Percentiles rank a stretch among this genome's conserved stretches.
phyloP scores from a whole-genome alignment of 257 asterid species.

The Przewalskia tangutica region DNA sequence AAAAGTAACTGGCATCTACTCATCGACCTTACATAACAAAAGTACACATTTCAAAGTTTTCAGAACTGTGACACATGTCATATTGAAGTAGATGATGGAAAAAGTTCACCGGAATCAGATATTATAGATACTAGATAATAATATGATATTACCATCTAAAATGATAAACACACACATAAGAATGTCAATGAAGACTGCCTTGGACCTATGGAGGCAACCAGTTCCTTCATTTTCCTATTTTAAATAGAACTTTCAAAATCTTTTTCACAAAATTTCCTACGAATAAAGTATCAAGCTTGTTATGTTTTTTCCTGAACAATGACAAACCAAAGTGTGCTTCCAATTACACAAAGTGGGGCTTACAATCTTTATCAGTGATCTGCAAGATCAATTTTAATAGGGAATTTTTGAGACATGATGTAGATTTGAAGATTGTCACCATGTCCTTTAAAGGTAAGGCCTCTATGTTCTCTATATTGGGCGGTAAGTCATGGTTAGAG shows the following conservation, averaged over 20 bases:
- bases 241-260: not conserved
- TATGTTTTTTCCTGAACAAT: not conserved
- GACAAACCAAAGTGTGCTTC: not conserved
- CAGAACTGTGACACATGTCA: too few species aligned
- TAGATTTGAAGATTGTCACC: conserved; percentile 27
- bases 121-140: too few species aligned
- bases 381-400: conserved; percentile 29
- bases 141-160: too few species aligned
- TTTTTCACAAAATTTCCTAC: not conserved
- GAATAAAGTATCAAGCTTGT: not conserved
- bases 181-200: not conserved
- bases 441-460: conserved; percentile 38
- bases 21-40: too few species aligned
- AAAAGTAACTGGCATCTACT: too few species aligned
- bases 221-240: not conserved
- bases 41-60: too few species aligned
- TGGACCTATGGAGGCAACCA: not conserved
- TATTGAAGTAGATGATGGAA: too few species aligned
- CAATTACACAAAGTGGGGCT: conserved; percentile 62
- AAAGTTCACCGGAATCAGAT: too few species aligned
- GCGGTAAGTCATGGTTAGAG: conserved; percentile 49
- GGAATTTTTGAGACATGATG: conserved; percentile 19
- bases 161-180: not conserved
- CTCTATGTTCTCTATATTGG: conserved; percentile 65
- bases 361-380: conserved; percentile 22